Evolutionary conservation across 108 stramenopile genomes (phyloP).

Genomic region (Skeletonema costatum): DNA sequence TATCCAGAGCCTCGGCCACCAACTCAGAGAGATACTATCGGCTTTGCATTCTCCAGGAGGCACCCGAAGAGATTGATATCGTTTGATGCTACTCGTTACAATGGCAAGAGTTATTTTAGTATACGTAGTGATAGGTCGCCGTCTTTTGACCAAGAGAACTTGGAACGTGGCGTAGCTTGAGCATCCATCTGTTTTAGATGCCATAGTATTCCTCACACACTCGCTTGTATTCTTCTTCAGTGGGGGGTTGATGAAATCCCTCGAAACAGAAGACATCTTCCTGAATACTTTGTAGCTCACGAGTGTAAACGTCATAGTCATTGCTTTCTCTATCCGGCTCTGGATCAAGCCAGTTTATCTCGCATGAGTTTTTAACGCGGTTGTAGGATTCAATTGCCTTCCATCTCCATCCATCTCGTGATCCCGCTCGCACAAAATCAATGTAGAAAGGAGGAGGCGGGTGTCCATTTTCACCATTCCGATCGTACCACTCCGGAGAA

Average conservation of each 20-base stretch:
- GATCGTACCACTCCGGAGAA: neutral
- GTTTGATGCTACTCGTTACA: too few relatives aligned
- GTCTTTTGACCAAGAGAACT: too few relatives aligned
- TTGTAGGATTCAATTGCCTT: neutral
- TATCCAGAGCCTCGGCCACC: too few relatives aligned
- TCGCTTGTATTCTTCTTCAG: neutral
- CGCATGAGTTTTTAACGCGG: neutral
- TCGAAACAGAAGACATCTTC: neutral
- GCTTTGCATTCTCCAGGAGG: too few relatives aligned
- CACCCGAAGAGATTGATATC: too few relatives aligned
- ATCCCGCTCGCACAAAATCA: neutral
- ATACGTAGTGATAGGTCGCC: too few relatives aligned
- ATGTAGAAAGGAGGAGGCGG: neutral
- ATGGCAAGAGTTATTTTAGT: too few relatives aligned
- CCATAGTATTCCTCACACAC: neutral
- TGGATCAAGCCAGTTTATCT: neutral
- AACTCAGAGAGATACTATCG: too few relatives aligned
- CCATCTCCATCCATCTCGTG: neutral
- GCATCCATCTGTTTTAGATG: too few relatives aligned
- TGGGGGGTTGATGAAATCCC: neutral
- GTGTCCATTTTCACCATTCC: too few relatives aligned
- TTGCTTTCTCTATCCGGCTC: neutral
- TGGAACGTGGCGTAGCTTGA: too few relatives aligned
- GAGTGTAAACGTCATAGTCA: neutral
- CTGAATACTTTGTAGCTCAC: neutral